A percentile compares a stretch with the other conserved stretches of the same genome.
phyloP scores from a whole-genome alignment of 371 early-diverging fungal species.

The Mucor lusitanicus region DNA sequence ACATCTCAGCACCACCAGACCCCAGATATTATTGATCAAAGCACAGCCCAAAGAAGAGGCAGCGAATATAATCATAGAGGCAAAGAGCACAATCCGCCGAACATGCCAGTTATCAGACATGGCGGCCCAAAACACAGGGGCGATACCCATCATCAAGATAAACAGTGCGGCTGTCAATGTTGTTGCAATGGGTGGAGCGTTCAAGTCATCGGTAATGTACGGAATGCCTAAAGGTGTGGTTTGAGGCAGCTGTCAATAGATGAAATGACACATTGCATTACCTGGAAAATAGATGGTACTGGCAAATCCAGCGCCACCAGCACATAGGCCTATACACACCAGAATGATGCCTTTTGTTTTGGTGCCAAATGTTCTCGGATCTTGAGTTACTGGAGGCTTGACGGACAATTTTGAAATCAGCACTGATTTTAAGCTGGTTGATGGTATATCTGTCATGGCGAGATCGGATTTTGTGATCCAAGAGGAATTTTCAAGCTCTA shows the following conservation, averaged over 20 bases:
- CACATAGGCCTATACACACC: conserved; percentile 8
- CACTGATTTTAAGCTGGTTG: background rate
- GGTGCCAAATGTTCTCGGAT: conserved; percentile 10
- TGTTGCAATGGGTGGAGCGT: conserved; percentile 51
- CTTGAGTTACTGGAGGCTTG: conserved; percentile 18
- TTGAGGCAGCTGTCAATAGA: background rate
- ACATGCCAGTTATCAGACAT: conserved; percentile 61
- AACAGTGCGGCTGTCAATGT: conserved; percentile 60
- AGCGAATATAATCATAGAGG: conserved; percentile 59
- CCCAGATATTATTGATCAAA: conserved; percentile 57
- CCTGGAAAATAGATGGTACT: conserved; percentile 38
- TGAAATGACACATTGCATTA: background rate
- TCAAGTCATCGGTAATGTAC: conserved; percentile 45
- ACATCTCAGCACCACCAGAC: conserved; percentile 65
- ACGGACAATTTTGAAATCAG: conserved; percentile 5
- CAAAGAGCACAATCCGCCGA: conserved; percentile 61
- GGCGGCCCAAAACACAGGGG: conserved; percentile 67
- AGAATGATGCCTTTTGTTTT: conserved; percentile 11
- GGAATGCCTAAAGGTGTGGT: conserved; percentile 37
- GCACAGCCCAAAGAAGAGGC: conserved; percentile 68
- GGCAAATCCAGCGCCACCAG: conserved; percentile 21
- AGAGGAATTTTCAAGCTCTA: background rate
- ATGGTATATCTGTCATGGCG: background rate
- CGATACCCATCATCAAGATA: conserved; percentile 59
- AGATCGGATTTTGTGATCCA: background rate